Evolutionary conservation across 2,329 filamentous ascomycete species (phyloP), one percentile per base, ranked within the genome.

Genomic region (Cytospora leucostoma): DNA sequence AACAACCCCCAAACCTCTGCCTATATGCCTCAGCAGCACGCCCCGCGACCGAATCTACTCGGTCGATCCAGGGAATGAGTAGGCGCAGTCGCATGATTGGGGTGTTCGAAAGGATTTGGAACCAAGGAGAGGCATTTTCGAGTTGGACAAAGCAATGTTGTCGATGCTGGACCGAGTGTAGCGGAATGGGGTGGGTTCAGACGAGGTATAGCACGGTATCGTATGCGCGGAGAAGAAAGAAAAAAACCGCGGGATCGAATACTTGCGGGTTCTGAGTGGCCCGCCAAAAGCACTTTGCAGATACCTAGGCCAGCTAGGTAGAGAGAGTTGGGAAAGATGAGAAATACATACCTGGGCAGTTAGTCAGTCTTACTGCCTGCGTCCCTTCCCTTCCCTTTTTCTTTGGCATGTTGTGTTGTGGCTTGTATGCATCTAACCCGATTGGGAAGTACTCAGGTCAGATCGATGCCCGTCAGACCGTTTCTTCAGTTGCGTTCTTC

Each of bases 151-250:
- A 44, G 35, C 38, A 51, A 55, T 21, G 32, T 12, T 60, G 17
- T 44, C n/a, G 40, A 44, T n/a, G 40, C 6, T 19, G 19, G 11
- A 67, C 65, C 62, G 67, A 68, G 66, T 67, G 69, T 70, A 68
- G 70, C 27, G 27, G 4, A 27, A 47, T 47, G 44, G 40, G 40
- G 40, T n/a, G 40, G 40, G 40, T 47, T 47, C 44, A 21, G 44
- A 47, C 21, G 44, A 44, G 44, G 44, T 47, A 47, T n/a, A 47
- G 12, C 10, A n/a, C 19, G 44, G 27, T 27, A 27, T 27, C 27
- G 27, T 4, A 27, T 47, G 44, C 21, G 44, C 21, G 44, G 8
- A n/a, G n/a, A 12, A 6, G 44, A 47, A 21, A 8, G 13, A 21
- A 47, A 21, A 47, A 12, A 47, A 19, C 27, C 27, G n/a, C n/a